Evolutionary conservation across 768 basidiomycete genomes (phyloP), one percentile per base, ranked within the genome.

Genomic region (Suillus hirtellus): DNA sequence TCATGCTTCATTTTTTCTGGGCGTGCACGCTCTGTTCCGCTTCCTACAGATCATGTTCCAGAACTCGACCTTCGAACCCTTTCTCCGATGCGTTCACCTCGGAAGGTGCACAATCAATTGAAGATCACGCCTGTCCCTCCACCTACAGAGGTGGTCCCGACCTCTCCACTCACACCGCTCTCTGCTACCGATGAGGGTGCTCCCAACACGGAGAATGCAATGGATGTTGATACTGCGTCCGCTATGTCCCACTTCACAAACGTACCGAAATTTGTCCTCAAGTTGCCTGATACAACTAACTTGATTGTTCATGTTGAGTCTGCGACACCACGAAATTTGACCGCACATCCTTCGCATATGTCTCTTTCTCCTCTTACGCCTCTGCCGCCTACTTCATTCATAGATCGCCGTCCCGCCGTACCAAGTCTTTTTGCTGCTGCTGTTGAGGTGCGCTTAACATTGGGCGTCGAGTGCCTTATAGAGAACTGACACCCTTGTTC

Each of bases 321-420:
- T 10, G 59, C 37, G 4, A 62, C 56, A 15, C 61, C 59, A 35
- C 43, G 52, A 27, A 37, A 60, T 14, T 53, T 56, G 44, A 61
- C 65, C 4, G 24, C 35, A 21, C 37, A 55, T 24, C 60, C 55
- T 37, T 19, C 60, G 2, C 19, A 63, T 17, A 68, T 71, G 4
- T 73, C 78, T 11, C 70, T 77, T 63, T 82, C 81, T 1, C 81
- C 81, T 19, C 74, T 87, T 42, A 85, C 86, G 8, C 85, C 86
- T 8, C 67, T 84, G 40, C 80, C 84, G 7, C 77, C 80, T 64
- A 83, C 85, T 1, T 84, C 84, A 6, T 68, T 70, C 35, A 21
- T 42, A 3, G 66, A 58, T 56, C 27, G 24, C 43, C 52, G 61
- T 8, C 67, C 65, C 24, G 55, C 38, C 21, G 66, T 66, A 52